Base-by-base conservation (phyloP, 2,329 filamentous ascomycete genomes). In the Pseudogymnoascus sp. region DNA sequence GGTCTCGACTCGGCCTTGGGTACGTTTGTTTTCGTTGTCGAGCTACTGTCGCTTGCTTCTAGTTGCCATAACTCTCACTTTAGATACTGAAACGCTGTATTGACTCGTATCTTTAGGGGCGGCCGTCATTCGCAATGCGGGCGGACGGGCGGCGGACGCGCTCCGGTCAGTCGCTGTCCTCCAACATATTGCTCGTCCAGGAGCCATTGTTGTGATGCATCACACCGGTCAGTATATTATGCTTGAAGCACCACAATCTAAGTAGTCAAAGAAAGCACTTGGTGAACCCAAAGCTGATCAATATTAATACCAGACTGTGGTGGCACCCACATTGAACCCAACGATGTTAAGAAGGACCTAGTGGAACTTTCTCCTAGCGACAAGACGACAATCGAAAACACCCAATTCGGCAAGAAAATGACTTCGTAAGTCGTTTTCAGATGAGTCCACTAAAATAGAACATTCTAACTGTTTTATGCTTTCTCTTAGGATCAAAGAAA, bases 181-280 rank as follows among this genome's bases (percentile, higher is more conserved):
- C 7, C 67, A 68, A 59, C 66, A 65, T 1, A 65, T 68, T 37
- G 65, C 64, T 2, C 36, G 39, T 25, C 64, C 64, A 8, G 62
- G 62, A 15, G 66, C 64, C 1, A 68, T 67, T 31, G 65, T 67
- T 15, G 63, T 68, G 2, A 68, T 68, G 64, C 67, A 68, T 45
- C 65, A 68, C 21, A 68, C 65, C 27, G 66, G 66, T 67, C 62
- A 15, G 35, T 48, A 27, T n/a, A 21, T 33, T 33, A 10, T 37
- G 13, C n/a, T 25, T 52, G 21, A 21, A 21, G 21, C 21, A 21
- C 21, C 21, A 21, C 21, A 3, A 21, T 21, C 21, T 21, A 21
- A 21, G 21, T 21, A 21, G 21, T 21, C 21, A 21, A 21, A 21
- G 21, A 21, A 21, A 25, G 9, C 5, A 48, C n/a, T 13, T 15